phyloP scores from a whole-genome alignment of 2,329 filamentous ascomycete genomes.

The Talaromyces sp. region DNA sequence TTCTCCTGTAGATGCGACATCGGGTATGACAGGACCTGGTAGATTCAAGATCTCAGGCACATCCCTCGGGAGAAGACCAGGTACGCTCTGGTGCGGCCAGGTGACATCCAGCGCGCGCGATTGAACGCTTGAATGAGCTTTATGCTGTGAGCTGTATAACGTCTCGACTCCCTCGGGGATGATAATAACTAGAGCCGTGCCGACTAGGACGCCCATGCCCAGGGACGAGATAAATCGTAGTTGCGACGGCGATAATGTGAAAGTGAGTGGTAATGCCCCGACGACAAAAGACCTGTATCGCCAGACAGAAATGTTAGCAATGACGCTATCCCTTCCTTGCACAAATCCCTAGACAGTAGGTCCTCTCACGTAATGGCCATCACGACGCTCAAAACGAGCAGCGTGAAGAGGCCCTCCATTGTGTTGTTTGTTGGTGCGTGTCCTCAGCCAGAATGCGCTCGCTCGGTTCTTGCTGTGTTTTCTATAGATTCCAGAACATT shows the following conservation, averaged over 20 bases:
- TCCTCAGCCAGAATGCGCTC: slow-evolving; percentile 5
- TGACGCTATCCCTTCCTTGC: neutral
- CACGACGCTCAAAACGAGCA: slow-evolving; percentile 60
- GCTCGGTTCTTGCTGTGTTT: slow-evolving; percentile 29
- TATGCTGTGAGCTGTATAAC: slow-evolving; percentile 57
- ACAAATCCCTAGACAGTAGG: neutral
- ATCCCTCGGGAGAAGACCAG: slow-evolving; percentile 4
- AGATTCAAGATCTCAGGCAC: slow-evolving; percentile 14
- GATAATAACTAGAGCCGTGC: slow-evolving; percentile 92
- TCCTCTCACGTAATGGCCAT: slow-evolving; percentile 59
- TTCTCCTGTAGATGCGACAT: neutral
- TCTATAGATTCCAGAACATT: slow-evolving; percentile 23
- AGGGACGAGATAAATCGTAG: slow-evolving; percentile 85
- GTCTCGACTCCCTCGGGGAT: slow-evolving; percentile 96
- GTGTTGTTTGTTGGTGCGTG: slow-evolving; percentile 9
- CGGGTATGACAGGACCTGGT: slow-evolving; percentile 26
- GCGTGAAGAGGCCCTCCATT: slow-evolving; percentile 60
- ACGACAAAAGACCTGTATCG: slow-evolving; percentile 77
- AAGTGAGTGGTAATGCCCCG: slow-evolving; percentile 82
- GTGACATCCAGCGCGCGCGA: slow-evolving; percentile 22
- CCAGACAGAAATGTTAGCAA: neutral
- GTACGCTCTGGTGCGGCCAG: slow-evolving; percentile 20
- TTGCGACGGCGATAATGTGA: slow-evolving; percentile 80
- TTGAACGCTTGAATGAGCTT: slow-evolving; percentile 26
- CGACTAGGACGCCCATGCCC: slow-evolving; percentile 89